Conservation (phyloP, 768 basidiomycete genomes). For the Russula emetica region DNA sequence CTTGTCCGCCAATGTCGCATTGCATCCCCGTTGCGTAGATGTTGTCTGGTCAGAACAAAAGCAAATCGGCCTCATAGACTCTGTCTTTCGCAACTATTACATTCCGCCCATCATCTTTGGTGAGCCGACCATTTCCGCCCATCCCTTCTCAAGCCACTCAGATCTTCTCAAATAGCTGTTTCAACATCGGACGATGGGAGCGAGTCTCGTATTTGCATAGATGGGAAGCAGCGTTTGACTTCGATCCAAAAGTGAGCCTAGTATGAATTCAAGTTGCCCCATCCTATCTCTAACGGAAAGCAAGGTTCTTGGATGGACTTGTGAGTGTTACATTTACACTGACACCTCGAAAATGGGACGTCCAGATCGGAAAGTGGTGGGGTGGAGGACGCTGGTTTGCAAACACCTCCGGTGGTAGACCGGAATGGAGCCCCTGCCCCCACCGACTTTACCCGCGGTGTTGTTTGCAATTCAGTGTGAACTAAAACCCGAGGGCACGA, state of each 20-base stretch:
- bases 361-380: background rate
- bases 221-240: conserved; percentile 78
- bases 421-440: background rate
- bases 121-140: conserved; percentile 30
- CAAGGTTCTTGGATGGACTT: conserved; percentile 58
- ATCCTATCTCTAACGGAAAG: background rate
- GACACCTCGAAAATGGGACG: conserved; percentile 8
- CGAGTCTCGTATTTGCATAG: conserved; percentile 65
- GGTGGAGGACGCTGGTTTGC: background rate
- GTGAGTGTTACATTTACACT: conserved; percentile 40
- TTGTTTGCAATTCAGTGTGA: conserved; percentile 14
- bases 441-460: conserved; percentile 9
- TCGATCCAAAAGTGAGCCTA: conserved; percentile 58
- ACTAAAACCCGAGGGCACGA: background rate
- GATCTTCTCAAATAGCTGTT: conserved; percentile 40
- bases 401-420: conserved; percentile 14
- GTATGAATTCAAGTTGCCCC: background rate
- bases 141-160: background rate
- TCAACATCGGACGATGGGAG: conserved; percentile 54
- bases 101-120: conserved; percentile 78
- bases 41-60: conserved; percentile 78
- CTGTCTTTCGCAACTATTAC: conserved; percentile 73
- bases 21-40: conserved; percentile 38
- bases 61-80: conserved; percentile 72
- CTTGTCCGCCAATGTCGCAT: background rate